phyloP scores from a whole-genome alignment of 352 stramenopile species.

The Phytopythium montanum region DNA sequence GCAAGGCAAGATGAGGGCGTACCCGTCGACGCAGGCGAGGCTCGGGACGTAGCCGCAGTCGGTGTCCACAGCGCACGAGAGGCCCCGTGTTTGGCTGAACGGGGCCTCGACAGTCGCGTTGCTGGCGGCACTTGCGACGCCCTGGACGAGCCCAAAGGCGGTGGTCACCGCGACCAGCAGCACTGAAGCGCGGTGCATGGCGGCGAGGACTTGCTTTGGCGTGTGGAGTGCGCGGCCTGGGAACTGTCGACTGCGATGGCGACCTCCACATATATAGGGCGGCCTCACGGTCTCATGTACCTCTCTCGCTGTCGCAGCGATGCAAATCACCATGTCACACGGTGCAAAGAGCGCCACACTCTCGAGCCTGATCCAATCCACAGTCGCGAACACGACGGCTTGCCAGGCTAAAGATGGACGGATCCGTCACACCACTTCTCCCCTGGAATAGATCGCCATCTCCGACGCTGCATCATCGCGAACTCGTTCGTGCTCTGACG shows the following conservation, averaged over 20 bases:
- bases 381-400: no score
- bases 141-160: not conserved
- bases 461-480: no score
- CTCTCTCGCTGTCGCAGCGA: no score
- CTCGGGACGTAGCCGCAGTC: slow-evolving; percentile 80
- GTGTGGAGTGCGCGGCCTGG: not conserved
- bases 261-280: no score
- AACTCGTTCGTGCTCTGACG: no score
- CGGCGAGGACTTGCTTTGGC: not conserved
- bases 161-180: not conserved
- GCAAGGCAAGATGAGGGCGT: not conserved
- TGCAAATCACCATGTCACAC: no score
- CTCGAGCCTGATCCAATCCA: no score
- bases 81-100: slow-evolving; percentile 35
- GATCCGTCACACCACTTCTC: no score
- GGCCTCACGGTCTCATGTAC: no score
- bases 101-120: slow-evolving; percentile 12
- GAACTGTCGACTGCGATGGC: not conserved
- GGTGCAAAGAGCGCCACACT: no score
- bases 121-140: not conserved
- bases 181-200: not conserved
- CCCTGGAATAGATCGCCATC: no score
- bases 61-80: slow-evolving; percentile 36
- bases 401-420: no score
- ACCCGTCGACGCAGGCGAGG: slow-evolving; percentile 60